Evolutionary conservation across 306 rosid species (phyloP).

Genomic region (Canavalia gladiata): DNA sequence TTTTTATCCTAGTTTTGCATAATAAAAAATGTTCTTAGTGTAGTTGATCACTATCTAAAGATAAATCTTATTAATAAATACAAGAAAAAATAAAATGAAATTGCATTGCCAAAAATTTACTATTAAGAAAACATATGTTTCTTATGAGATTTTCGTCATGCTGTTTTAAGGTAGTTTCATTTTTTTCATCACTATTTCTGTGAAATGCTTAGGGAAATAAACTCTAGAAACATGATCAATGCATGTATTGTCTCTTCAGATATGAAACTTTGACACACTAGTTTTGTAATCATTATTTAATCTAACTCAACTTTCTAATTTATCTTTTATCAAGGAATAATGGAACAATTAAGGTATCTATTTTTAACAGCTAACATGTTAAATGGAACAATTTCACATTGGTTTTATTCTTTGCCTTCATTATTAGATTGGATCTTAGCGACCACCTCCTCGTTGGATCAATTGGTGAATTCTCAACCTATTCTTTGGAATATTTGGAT

Average conservation of each 20-base stretch:
- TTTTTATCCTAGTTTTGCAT: neutral
- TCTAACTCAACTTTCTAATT: too few relatives aligned
- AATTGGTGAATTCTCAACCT: slow-evolving; percentile 5
- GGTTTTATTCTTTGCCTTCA: slow-evolving; percentile 3
- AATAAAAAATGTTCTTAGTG: neutral
- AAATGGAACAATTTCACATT: slow-evolving; percentile 2
- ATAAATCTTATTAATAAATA: slow-evolving; percentile 6
- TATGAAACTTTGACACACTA: too few relatives aligned
- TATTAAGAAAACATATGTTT: slow-evolving; percentile 17
- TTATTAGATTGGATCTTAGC: accelerated
- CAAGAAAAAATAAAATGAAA: slow-evolving; percentile 6
- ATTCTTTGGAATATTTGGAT: accelerated
- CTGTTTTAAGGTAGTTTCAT: slow-evolving; percentile 22
- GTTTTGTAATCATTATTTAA: too few relatives aligned
- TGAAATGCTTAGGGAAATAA: slow-evolving; percentile 19
- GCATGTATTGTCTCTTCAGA: too few relatives aligned
- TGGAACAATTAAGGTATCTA: accelerated
- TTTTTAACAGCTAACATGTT: neutral
- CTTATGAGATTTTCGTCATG: neutral
- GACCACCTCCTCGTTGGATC: neutral
- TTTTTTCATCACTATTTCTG: neutral
- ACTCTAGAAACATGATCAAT: slow-evolving; percentile 6
- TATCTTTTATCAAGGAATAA: too few relatives aligned
- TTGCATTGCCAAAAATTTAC: neutral
- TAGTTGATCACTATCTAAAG: slow-evolving; percentile 16